Evolutionary conservation across 441 rosid species (phyloP).

Genomic region (Pelargonium citronellum): DNA sequence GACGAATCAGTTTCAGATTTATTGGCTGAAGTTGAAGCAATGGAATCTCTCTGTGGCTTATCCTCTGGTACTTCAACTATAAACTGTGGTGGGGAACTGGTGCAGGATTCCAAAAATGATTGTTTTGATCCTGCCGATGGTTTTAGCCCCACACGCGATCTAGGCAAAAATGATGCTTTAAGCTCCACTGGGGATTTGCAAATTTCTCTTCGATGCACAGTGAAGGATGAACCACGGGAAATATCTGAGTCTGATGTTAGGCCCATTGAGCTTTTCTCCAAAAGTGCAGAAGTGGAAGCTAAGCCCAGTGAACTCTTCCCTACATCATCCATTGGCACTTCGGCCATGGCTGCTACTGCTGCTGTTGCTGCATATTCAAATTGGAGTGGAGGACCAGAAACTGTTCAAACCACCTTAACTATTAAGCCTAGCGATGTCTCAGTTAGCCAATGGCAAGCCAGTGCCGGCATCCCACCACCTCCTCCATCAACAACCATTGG

Average conservation of each 20-base stretch:
- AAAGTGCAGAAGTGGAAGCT: slow-evolving; percentile 37
- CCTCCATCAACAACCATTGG: slow-evolving; percentile 30
- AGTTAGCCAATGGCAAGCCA: slow-evolving; percentile 45
- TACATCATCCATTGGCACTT: slow-evolving; percentile 36
- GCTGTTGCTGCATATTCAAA: slow-evolving; percentile 21
- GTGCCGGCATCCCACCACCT: slow-evolving; percentile 41
- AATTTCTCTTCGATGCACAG: slow-evolving; percentile 44
- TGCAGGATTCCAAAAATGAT: slow-evolving; percentile 52
- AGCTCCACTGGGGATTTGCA: slow-evolving; percentile 63
- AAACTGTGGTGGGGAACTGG: slow-evolving; percentile 43
- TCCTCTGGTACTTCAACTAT: slow-evolving; percentile 74
- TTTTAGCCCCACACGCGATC: slow-evolving; percentile 55
- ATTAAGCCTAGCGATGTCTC: slow-evolving; percentile 37
- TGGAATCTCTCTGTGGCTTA: slow-evolving; percentile 73
- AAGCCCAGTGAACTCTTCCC: slow-evolving; percentile 36
- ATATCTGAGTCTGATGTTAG: slow-evolving; percentile 33
- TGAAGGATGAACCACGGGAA: slow-evolving; percentile 26
- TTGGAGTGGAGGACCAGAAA: slow-evolving; percentile 28
- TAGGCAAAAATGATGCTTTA: slow-evolving; percentile 62
- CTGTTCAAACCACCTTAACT: slow-evolving; percentile 3
- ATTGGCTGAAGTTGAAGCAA: slow-evolving; percentile 95
- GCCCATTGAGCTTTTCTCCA: slow-evolving; percentile 42
- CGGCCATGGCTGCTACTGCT: slow-evolving; percentile 33
- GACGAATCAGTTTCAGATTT: slow-evolving; percentile 98
- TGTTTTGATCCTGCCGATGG: slow-evolving; percentile 71